These are phyloP conservation scores for Apodospora peruviana DNA, from an alignment of 495 filamentous ascomycete genomes.

Conservation along the genomic window DNA sequence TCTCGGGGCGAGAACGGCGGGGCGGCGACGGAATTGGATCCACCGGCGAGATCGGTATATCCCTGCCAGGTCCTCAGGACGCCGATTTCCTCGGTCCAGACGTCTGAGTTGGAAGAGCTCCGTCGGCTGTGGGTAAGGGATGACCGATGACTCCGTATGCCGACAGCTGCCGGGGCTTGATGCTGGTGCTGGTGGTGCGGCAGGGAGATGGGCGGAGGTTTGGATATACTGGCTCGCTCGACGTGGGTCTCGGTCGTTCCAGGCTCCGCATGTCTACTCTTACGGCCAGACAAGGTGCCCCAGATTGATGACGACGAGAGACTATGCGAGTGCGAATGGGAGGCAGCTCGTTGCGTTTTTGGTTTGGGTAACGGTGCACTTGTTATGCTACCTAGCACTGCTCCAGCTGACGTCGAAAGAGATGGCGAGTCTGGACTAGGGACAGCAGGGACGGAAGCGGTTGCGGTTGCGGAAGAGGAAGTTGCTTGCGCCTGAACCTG, in stretches of 20 bases:
- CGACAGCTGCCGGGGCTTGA: conserved; percentile 6
- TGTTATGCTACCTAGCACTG: no score
- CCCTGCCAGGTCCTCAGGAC: conserved; percentile 9
- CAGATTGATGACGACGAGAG: conserved; percentile 17
- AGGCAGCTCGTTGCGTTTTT: conserved; percentile 12
- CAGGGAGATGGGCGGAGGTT: conserved; percentile 47
- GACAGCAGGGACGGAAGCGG: neutral
- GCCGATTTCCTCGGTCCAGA: conserved; percentile 22
- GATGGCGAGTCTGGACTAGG: neutral
- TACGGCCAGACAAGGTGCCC: conserved; percentile 34
- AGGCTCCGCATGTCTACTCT: conserved; percentile 48
- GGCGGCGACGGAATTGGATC: neutral
- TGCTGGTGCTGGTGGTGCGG: conserved; percentile 9
- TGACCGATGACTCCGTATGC: conserved; percentile 16
- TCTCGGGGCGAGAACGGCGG: conserved; percentile 16
- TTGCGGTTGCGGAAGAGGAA: neutral
- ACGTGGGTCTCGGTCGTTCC: conserved; percentile 43
- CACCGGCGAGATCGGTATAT: conserved; percentile 5
- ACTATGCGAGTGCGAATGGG: conserved; percentile 19
- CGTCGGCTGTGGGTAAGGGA: conserved; percentile 20
- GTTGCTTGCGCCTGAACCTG: neutral
- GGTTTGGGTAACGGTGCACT: conserved; percentile 5
- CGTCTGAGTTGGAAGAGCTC: conserved; percentile 27
- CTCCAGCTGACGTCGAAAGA: neutral
- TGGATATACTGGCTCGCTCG: conserved; percentile 54